These are phyloP conservation scores for Nakaseomyces uthaithaninus DNA, from an alignment of 1,139 yeast species.

Conservation along the genomic window DNA sequence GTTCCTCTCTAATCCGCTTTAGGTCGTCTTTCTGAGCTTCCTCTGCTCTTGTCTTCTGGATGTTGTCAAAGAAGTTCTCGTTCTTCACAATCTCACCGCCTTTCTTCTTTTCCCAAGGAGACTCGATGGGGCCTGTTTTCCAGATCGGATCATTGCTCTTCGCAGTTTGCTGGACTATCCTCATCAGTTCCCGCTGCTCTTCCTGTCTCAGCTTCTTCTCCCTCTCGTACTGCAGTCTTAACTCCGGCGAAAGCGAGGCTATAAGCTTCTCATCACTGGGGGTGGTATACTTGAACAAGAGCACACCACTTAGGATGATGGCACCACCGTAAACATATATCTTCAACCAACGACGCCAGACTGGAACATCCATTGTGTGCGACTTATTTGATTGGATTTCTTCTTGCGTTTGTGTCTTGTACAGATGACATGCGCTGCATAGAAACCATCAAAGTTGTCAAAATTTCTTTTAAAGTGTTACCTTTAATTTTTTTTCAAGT, in stretches of 20 bases:
- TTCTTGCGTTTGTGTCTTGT: too few species aligned
- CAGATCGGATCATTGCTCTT: conserved; percentile 68
- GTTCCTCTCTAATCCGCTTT: conserved; percentile 33
- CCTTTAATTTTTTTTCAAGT: too few species aligned
- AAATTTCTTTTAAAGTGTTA: too few species aligned
- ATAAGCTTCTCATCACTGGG: conserved; percentile 80
- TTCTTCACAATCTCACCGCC: conserved; percentile 29
- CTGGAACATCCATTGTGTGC: conserved; percentile 36
- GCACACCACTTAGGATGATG: conserved; percentile 59
- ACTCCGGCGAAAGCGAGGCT: conserved; percentile 70
- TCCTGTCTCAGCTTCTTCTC: conserved; percentile 54
- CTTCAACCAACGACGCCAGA: conserved; percentile 52
- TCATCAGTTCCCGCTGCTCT: conserved; percentile 61
- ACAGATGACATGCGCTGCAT: too few species aligned
- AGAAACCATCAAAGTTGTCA: too few species aligned
- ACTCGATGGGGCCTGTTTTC: conserved; percentile 62
- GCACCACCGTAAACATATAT: conserved; percentile 53
- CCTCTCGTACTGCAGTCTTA: conserved; percentile 65
- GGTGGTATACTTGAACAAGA: conserved; percentile 60
- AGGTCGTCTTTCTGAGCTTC: conserved; percentile 41
- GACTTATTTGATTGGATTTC: too few species aligned
- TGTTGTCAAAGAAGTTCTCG: conserved; percentile 34
- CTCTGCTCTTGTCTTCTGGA: conserved; percentile 43
- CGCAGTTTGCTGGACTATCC: conserved; percentile 53
- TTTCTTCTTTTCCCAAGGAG: conserved; percentile 50